Percentiles rank a stretch among this genome's conserved stretches.
These are phyloP conservation scores for Symbiodinium natans DNA, from an alignment of 73 alveolate genomes.

Conservation along the genomic window DNA sequence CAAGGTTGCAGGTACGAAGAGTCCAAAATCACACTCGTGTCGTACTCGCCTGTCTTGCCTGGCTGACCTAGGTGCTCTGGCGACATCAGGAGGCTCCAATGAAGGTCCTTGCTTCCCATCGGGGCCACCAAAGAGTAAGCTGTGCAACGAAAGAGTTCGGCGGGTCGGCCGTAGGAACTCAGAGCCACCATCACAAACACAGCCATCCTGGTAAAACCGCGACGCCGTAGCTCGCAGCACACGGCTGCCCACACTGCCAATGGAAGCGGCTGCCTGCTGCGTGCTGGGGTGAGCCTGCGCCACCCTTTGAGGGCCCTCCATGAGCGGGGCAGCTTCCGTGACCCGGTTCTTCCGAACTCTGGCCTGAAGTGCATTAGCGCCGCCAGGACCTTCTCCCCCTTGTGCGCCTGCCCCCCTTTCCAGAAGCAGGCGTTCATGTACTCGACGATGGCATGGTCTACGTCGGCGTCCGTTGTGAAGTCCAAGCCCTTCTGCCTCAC, in stretches of 20 bases:
- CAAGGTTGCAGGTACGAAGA: not conserved
- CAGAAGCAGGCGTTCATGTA: not conserved
- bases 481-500: not conserved
- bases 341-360: not conserved
- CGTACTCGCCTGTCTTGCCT: not conserved
- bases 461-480: not conserved
- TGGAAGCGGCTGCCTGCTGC: not conserved
- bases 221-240: not conserved
- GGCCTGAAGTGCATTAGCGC: not conserved
- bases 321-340: not conserved
- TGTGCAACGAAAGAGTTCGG: not conserved
- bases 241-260: not conserved
- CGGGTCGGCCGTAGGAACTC: not conserved
- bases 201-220: not conserved
- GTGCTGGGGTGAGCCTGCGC: not conserved
- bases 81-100: not conserved
- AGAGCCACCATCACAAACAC: not conserved
- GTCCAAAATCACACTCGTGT: not conserved
- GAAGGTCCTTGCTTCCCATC: not conserved
- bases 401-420: not conserved
- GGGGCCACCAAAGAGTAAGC: constrained; percentile 8
- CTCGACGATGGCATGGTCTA: not conserved
- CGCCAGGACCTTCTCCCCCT: not conserved
- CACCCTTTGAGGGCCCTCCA: not conserved
- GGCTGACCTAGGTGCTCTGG: not conserved